phyloP scores from a whole-genome alignment of 2,329 filamentous ascomycete species.

The Stachybotrys echinatus region DNA sequence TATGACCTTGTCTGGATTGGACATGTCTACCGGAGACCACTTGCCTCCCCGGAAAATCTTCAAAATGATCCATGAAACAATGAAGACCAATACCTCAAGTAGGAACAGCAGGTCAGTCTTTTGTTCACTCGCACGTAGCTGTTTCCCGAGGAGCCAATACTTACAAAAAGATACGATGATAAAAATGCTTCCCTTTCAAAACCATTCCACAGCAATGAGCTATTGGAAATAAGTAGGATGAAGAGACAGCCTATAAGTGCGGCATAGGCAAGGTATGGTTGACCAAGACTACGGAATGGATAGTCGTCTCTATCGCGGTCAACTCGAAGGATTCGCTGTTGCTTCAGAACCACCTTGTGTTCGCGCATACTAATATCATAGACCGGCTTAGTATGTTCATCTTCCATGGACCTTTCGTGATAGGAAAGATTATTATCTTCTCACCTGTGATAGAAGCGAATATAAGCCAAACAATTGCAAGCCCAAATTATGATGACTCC shows the following conservation, averaged over 20 bases:
- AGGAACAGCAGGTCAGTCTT: not conserved
- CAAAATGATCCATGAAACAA: constrained; percentile 1
- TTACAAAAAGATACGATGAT: constrained; percentile 31
- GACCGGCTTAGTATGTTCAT: constrained; percentile 7
- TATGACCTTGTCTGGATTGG: not conserved
- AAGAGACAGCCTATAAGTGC: constrained; percentile 28
- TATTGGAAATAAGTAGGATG: constrained; percentile 25
- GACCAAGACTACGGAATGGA: constrained; percentile 31
- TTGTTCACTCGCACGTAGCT: not conserved
- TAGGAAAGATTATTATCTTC: not conserved
- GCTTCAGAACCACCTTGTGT: constrained; percentile 14
- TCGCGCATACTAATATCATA: not conserved
- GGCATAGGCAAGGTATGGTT: constrained; percentile 28
- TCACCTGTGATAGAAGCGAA: constrained; percentile 30
- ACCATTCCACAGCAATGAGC: constrained; percentile 27
- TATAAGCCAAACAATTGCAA: constrained; percentile 33
- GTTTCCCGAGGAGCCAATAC: constrained; percentile 5
- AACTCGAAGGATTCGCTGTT: constrained; percentile 16
- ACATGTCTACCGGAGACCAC: constrained; percentile 4
- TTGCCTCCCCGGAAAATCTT: constrained; percentile 4
- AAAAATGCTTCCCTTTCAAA: constrained; percentile 28
- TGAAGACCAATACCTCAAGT: constrained; percentile 3
- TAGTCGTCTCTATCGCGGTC: constrained; percentile 20
- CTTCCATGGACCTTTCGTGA: constrained; percentile 4
- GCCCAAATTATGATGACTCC: constrained; percentile 32